Conservation (phyloP, 805 yeast genomes). For the Candida montana region DNA sequence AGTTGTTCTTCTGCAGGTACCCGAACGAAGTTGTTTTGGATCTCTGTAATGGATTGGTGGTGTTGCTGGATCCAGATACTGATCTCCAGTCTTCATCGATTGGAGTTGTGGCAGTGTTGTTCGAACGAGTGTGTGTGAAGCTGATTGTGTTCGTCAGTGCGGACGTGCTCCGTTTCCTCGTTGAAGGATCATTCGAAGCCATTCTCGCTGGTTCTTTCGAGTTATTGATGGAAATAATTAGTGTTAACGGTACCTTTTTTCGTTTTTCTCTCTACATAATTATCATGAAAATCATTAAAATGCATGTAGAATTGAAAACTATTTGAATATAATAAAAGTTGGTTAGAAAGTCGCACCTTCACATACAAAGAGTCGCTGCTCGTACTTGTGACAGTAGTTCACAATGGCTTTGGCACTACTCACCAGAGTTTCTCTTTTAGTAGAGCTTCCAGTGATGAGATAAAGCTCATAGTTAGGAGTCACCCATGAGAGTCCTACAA, state of each 20-base stretch:
- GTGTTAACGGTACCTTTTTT: too few species aligned
- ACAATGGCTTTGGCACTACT: constrained; percentile 59
- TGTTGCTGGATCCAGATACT: background rate
- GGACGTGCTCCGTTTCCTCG: constrained; percentile 22
- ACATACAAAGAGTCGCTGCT: constrained; percentile 63
- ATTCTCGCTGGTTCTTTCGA: too few species aligned
- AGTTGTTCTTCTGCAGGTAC: constrained; percentile 6
- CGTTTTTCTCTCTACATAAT: too few species aligned
- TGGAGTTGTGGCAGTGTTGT: background rate
- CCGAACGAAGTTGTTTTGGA: constrained; percentile 1
- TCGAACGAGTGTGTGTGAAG: constrained; percentile 20
- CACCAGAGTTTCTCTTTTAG: constrained; percentile 52
- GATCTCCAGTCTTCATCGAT: background rate
- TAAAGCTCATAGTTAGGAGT: constrained; percentile 60
- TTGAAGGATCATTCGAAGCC: background rate
- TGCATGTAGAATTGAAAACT: too few species aligned
- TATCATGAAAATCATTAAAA: too few species aligned
- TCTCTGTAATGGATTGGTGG: background rate
- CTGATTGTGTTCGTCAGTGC: constrained; percentile 25
- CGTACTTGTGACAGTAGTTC: constrained; percentile 71
- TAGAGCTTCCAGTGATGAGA: constrained; percentile 52
- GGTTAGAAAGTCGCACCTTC: constrained; percentile 61
- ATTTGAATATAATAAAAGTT: too few species aligned
- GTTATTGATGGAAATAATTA: too few species aligned
- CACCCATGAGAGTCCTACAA: constrained; percentile 47